phyloP scores from a whole-genome alignment of 116 monocot genomes.

The Thalassia testudinum region DNA sequence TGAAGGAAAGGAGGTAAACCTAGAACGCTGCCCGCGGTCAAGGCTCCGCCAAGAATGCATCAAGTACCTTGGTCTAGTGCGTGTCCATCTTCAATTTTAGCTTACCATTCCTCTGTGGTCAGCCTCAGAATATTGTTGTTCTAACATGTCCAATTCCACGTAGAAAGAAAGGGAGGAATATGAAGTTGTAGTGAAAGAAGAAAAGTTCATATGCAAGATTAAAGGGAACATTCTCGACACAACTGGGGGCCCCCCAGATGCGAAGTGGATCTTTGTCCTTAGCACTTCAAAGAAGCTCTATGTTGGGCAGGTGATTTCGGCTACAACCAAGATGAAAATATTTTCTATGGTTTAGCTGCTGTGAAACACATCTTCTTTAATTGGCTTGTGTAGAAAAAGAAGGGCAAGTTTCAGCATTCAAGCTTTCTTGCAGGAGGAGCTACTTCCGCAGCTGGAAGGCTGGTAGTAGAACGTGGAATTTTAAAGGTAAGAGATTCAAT shows the following conservation, averaged over 20 bases:
- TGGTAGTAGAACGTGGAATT: constrained; percentile 58
- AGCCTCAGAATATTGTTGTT: too few relatives aligned
- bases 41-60: constrained; percentile 88
- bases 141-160: background rate
- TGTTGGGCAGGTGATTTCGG: constrained; percentile 44
- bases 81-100: background rate
- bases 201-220: constrained; percentile 45
- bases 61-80: constrained; percentile 89
- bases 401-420: constrained; percentile 79
- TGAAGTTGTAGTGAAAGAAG: constrained; percentile 49
- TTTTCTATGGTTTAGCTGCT: too few relatives aligned
- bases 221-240: constrained; percentile 34
- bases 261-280: constrained; percentile 86
- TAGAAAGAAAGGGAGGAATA: constrained; percentile 73
- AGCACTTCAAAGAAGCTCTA: constrained; percentile 57
- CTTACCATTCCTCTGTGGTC: too few relatives aligned
- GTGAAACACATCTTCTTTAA: background rate
- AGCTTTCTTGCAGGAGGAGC: constrained; percentile 86
- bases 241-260: constrained; percentile 22
- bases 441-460: constrained; percentile 82
- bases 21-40: constrained; percentile 46
- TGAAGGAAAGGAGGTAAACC: constrained; percentile 69
- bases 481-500: constrained; percentile 39
- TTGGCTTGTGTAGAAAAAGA: constrained; percentile 54
- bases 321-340: background rate